phyloP scores from a whole-genome alignment of 106 monocot species.

The Dioscorea dumetorum region DNA sequence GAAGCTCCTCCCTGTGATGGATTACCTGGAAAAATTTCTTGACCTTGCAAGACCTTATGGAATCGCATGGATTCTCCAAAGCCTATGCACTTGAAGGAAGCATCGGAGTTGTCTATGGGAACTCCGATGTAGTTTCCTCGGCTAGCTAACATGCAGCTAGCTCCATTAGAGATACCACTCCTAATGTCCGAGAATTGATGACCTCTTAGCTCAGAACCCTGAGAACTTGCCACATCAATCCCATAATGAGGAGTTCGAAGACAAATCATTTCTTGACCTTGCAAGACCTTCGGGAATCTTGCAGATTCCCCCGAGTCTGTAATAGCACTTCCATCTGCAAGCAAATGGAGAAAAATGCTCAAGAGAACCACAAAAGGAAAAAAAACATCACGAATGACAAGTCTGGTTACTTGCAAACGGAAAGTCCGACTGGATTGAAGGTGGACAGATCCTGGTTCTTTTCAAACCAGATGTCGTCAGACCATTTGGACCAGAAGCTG shows the following conservation, averaged over 20 bases:
- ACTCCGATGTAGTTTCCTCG: constrained; percentile 20
- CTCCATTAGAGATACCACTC: constrained; percentile 18
- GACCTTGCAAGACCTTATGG: constrained; percentile 99
- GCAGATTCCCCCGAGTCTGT: constrained; percentile 51
- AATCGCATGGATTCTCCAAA: constrained; percentile 75
- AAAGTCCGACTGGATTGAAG: constrained; percentile 29
- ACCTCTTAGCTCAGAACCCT: constrained; percentile 20
- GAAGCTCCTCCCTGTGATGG: constrained; percentile 9
- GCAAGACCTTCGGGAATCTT: constrained; percentile 82
- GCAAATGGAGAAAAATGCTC: too few relatives aligned
- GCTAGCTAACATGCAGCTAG: constrained; percentile 17
- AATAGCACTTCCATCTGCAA: constrained; percentile 40
- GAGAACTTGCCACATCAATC: constrained; percentile 26
- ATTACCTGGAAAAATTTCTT: constrained; percentile 66
- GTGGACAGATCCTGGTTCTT: constrained; percentile 31
- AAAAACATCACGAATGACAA: background rate
- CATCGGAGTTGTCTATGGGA: constrained; percentile 29
- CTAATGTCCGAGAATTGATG: constrained; percentile 29
- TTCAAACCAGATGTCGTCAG: constrained; percentile 34
- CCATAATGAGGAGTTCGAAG: constrained; percentile 30
- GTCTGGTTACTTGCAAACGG: constrained; percentile 41
- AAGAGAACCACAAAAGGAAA: too few relatives aligned
- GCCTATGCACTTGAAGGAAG: constrained; percentile 51
- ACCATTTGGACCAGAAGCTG: constrained; percentile 31
- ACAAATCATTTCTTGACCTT: constrained; percentile 82